A percentile compares a stretch with the other conserved stretches of the same genome.
Conservation (phyloP, 192 early-diverging fungal species). For the Umbelopsis isabellina region DNA sequence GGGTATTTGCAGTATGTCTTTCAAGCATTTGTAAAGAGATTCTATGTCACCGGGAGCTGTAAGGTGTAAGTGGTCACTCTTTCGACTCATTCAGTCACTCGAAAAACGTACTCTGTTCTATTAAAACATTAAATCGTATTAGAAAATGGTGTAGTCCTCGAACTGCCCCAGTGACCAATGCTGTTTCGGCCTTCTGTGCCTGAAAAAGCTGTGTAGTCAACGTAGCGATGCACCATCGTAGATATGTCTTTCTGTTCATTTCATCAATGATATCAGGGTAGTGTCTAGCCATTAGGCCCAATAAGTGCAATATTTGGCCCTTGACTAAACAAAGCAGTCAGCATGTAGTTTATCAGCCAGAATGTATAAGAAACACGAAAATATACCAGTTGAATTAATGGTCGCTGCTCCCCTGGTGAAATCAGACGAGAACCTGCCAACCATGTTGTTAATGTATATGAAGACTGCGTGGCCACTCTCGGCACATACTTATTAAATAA, state of each 20-base stretch:
- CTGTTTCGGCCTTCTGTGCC: conserved; percentile 30
- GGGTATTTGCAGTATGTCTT: conserved; percentile 42
- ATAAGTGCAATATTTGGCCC: conserved; percentile 43
- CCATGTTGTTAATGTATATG: background rate
- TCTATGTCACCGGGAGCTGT: conserved; percentile 28
- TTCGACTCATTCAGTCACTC: conserved; percentile 30
- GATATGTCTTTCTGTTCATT: background rate
- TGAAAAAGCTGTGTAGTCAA: conserved; percentile 40
- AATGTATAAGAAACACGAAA: background rate
- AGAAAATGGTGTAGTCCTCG: conserved; percentile 27
- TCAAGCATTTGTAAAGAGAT: conserved; percentile 32
- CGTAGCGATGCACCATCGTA: conserved; percentile 23
- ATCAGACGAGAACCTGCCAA: conserved; percentile 8
- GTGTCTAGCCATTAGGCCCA: conserved; percentile 46
- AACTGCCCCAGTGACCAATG: conserved; percentile 35
- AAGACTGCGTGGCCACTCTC: background rate
- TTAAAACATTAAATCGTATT: background rate
- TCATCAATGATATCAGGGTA: conserved; percentile 31
- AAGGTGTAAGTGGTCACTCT: background rate
- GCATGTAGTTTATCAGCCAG: background rate
- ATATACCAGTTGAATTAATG: conserved; percentile 9
- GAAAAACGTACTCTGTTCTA: conserved; percentile 25
- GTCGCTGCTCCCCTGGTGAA: conserved; percentile 32
- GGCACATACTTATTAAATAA: background rate
- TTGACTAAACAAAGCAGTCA: conserved; percentile 36